These are phyloP conservation scores for Starmerella bacillaris DNA, from an alignment of 805 yeast genomes.

Conservation along the genomic window DNA sequence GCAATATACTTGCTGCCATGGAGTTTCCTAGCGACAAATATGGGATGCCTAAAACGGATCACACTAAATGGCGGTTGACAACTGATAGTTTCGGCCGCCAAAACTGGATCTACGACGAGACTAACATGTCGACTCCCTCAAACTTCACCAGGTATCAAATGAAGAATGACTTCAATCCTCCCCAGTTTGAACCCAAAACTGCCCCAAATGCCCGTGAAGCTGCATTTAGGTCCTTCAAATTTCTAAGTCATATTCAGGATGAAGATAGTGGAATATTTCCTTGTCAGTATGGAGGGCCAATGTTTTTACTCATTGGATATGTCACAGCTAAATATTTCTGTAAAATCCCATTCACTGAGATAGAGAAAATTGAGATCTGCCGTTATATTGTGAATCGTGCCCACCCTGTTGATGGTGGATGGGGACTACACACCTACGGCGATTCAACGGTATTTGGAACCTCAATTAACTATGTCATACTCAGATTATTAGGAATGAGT, in stretches of 20 bases:
- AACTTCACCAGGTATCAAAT: conserved; percentile 20
- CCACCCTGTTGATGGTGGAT: conserved; percentile 98
- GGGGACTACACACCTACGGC: conserved; percentile 91
- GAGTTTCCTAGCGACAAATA: conserved; percentile 40
- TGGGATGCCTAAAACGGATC: conserved; percentile 53
- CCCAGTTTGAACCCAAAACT: conserved; percentile 13
- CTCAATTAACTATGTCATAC: conserved; percentile 60
- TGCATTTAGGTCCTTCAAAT: conserved; percentile 56
- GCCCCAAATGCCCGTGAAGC: conserved; percentile 25
- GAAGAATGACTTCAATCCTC: conserved; percentile 10
- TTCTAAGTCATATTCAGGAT: conserved; percentile 55
- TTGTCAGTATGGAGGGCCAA: conserved; percentile 88
- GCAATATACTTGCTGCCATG: not conserved
- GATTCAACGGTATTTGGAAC: conserved; percentile 95
- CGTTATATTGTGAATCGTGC: conserved; percentile 80
- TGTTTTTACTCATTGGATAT: conserved; percentile 89
- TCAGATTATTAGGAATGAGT: conserved; percentile 62
- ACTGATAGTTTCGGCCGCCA: conserved; percentile 60
- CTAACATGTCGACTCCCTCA: conserved; percentile 24
- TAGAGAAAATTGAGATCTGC: conserved; percentile 48
- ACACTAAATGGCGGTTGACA: conserved; percentile 52
- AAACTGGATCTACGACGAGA: conserved; percentile 49
- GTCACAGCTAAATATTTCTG: conserved; percentile 58
- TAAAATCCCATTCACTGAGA: conserved; percentile 47
- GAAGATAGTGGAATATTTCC: conserved; percentile 70